A percentile compares a stretch with the other conserved stretches of the same genome.
Conservation (phyloP, 2,329 filamentous ascomycete species). For the Aspergillus oerlinghausenensis region DNA sequence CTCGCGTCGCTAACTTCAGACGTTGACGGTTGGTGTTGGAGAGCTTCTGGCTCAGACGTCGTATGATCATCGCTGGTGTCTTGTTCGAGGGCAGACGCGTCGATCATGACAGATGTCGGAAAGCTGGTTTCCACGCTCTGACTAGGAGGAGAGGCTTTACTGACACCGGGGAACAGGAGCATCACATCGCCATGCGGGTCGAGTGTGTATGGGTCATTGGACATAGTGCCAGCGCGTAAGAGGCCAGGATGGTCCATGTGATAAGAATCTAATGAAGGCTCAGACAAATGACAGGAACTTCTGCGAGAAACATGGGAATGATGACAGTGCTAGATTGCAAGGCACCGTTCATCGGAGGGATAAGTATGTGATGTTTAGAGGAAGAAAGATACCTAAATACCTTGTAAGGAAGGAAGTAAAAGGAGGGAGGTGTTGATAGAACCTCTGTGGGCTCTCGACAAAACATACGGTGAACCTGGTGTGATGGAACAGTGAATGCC, state of each 20-base stretch:
- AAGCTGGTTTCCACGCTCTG: neutral
- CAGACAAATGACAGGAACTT: neutral
- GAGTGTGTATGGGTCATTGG: neutral
- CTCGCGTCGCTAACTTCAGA: neutral
- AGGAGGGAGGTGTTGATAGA: neutral
- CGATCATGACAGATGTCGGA: too few species aligned
- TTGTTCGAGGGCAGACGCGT: neutral
- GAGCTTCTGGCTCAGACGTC: neutral
- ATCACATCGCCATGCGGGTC: slow-evolving; percentile 1
- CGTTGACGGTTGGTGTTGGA: neutral
- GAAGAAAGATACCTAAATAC: neutral
- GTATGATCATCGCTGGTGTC: neutral
- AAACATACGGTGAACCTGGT: neutral
- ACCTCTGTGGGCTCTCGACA: neutral
- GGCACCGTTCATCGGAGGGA: neutral
- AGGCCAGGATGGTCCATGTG: neutral
- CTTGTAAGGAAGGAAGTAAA: neutral
- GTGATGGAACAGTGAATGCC: neutral
- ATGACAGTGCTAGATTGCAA: neutral
- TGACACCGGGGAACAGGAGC: neutral
- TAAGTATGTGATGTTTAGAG: neutral
- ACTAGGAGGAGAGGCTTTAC: neutral
- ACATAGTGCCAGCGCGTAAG: neutral
- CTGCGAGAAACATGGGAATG: neutral
- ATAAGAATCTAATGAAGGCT: neutral